These are phyloP conservation scores for Chaetothyriales sp. DNA, from an alignment of 2,329 filamentous ascomycete species.

Conservation along the genomic window DNA sequence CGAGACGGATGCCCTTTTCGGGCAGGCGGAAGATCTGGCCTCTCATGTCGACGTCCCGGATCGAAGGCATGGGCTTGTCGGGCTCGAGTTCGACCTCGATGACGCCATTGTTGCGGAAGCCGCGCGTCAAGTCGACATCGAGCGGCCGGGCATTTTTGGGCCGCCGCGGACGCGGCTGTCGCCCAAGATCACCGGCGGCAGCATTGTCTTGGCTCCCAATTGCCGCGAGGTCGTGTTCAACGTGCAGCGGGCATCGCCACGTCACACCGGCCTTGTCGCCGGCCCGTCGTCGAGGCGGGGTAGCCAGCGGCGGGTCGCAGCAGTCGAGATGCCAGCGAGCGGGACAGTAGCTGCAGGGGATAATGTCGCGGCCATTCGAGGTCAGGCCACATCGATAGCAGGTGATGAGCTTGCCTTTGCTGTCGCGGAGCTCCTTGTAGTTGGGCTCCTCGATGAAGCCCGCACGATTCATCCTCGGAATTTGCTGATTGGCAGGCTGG, in stretches of 20 bases:
- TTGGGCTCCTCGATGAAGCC: constrained; percentile 33
- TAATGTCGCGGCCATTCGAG: constrained; percentile 55
- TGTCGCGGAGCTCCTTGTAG: constrained; percentile 54
- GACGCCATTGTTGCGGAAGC: constrained; percentile 55
- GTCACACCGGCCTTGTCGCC: constrained; percentile 46
- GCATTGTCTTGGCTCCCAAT: constrained; percentile 35
- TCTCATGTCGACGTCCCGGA: constrained; percentile 46
- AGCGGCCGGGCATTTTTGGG: constrained; percentile 37
- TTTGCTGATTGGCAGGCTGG: constrained; percentile 15
- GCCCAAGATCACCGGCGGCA: constrained; percentile 18
- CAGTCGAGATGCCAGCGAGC: constrained; percentile 89
- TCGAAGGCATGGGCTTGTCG: constrained; percentile 31
- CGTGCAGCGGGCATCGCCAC: constrained; percentile 82
- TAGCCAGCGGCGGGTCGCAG: constrained; percentile 66
- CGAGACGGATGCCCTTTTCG: constrained; percentile 51
- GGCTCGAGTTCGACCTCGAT: constrained; percentile 56
- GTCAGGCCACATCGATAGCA: constrained; percentile 61
- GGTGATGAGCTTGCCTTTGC: constrained; percentile 59
- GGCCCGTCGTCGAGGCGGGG: constrained; percentile 49
- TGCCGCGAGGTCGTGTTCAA: constrained; percentile 57
- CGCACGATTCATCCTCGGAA: constrained; percentile 27
- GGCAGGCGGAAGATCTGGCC: constrained; percentile 53
- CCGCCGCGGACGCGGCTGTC: constrained; percentile 34
- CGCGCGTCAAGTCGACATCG: constrained; percentile 42
- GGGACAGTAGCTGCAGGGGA: constrained; percentile 72